These are phyloP conservation scores for Acanthamoeba rhysodes DNA, from an alignment of 208 protist genomes.

Conservation along the genomic window DNA sequence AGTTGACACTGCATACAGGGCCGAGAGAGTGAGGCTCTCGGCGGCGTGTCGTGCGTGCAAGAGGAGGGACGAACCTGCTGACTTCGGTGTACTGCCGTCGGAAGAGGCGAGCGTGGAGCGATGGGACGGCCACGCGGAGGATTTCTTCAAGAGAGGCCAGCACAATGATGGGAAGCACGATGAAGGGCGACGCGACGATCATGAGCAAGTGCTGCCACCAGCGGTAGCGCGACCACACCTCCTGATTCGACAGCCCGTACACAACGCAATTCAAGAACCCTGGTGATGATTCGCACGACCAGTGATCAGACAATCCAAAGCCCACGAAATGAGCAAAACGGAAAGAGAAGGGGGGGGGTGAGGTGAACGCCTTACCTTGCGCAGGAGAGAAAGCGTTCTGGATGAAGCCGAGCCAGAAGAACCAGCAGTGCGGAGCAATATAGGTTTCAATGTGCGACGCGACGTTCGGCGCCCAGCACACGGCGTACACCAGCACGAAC, in stretches of 20 bases:
- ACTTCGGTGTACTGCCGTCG: not conserved
- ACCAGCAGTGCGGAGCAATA: slow-evolving; percentile 8
- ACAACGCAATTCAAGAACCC: slow-evolving; percentile 67
- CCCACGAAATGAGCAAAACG: not conserved
- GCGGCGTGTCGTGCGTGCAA: not conserved
- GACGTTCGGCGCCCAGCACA: slow-evolving; percentile 68
- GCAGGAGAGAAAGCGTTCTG: slow-evolving; percentile 50
- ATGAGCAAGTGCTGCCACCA: slow-evolving; percentile 60
- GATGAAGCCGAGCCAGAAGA: slow-evolving; percentile 48
- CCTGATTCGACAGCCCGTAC: slow-evolving; percentile 43
- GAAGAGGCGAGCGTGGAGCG: slow-evolving; percentile 20
- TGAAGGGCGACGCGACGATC: slow-evolving; percentile 37
- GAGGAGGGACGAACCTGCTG: not conserved
- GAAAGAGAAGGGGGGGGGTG: not conserved
- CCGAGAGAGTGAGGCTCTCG: too few relatives aligned
- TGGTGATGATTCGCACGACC: not conserved
- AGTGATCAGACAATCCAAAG: not conserved
- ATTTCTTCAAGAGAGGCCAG: slow-evolving; percentile 21
- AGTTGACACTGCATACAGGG: slow-evolving; percentile 7
- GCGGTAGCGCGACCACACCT: slow-evolving; percentile 49
- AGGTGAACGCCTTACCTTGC: slow-evolving; percentile 10
- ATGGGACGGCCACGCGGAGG: not conserved
- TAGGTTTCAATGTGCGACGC: slow-evolving; percentile 23
- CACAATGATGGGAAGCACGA: slow-evolving; percentile 30
- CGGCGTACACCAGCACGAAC: slow-evolving; percentile 57